A percentile compares a stretch with the other conserved stretches of the same genome.
phyloP scores from a whole-genome alignment of 805 yeast genomes.

The Saccharomyces paradoxus region DNA sequence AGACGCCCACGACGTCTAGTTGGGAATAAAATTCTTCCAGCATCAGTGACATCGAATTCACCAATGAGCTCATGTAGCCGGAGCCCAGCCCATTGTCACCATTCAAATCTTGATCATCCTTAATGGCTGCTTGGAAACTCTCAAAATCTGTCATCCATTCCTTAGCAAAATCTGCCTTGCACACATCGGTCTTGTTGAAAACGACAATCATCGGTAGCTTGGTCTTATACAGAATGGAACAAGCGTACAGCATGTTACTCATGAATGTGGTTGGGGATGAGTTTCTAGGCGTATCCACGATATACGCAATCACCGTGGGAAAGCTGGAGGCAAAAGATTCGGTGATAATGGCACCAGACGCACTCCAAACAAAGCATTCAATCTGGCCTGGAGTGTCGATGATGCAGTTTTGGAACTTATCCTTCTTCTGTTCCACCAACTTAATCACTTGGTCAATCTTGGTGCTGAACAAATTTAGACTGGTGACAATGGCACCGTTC shows the following conservation, averaged over 20 bases:
- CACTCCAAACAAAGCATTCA: constrained; percentile 97
- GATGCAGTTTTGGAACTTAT: constrained; percentile 56
- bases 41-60: constrained; percentile 92
- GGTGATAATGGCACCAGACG: constrained; percentile 92
- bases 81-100: constrained; percentile 47
- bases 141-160: constrained; percentile 98
- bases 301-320: constrained; percentile 92
- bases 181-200: constrained; percentile 88
- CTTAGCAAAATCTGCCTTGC: constrained; percentile 76
- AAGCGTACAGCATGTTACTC: constrained; percentile 97
- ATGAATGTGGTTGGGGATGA: constrained; percentile 93
- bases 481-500: constrained; percentile 96
- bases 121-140: constrained; percentile 72
- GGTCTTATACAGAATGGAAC: constrained; percentile 92
- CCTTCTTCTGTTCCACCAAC: constrained; percentile 67
- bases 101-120: constrained; percentile 56
- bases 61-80: constrained; percentile 89
- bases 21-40: constrained; percentile 92
- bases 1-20: constrained; percentile 85
- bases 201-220: constrained; percentile 95
- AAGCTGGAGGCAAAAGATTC: constrained; percentile 93
- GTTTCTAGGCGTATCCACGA: constrained; percentile 93
- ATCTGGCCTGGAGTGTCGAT: constrained; percentile 98
- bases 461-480: constrained; percentile 83
- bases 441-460: constrained; percentile 92